Conservation (phyloP, 1,139 yeast genomes). For the Casaregolazyma lundiana region DNA sequence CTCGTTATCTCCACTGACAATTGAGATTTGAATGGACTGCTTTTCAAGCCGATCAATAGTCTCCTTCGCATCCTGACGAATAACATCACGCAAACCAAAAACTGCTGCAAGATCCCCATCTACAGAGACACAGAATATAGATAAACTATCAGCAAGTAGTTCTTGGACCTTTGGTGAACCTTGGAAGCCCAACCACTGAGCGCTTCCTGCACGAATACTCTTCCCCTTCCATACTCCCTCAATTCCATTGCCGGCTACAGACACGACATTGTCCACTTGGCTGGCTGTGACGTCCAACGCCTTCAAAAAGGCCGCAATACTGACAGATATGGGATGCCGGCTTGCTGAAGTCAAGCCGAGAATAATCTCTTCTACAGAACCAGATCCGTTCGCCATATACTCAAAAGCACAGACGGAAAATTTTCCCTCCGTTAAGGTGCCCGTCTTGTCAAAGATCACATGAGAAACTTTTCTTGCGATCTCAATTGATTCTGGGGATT, state of each 20-base stretch:
- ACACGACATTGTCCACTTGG: not conserved
- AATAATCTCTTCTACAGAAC: not conserved
- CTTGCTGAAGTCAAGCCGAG: not conserved
- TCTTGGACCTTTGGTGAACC: not conserved
- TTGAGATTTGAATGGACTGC: not conserved
- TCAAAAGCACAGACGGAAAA: not conserved
- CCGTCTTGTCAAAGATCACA: conserved; percentile 10
- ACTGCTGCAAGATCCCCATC: conserved; percentile 2
- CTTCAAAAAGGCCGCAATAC: not conserved
- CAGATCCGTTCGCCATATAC: not conserved
- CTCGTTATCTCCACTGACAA: conserved; percentile 4
- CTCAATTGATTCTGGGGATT: conserved; percentile 5
- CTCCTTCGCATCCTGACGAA: not conserved
- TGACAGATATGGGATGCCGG: conserved; percentile 2
- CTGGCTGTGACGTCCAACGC: not conserved
- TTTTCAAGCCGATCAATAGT: not conserved
- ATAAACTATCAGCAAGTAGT: not conserved
- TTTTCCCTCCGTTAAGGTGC: conserved; percentile 9
- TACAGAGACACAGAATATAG: not conserved
- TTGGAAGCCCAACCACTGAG: not conserved
- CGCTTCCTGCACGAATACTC: conserved; percentile 1
- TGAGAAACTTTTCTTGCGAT: not conserved
- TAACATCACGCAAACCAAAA: conserved; percentile 1
- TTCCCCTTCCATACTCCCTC: not conserved
- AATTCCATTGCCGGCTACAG: not conserved